Evolutionary conservation across 2,329 filamentous ascomycete species (phyloP).

Genomic region (Atkinsonella texensis): DNA sequence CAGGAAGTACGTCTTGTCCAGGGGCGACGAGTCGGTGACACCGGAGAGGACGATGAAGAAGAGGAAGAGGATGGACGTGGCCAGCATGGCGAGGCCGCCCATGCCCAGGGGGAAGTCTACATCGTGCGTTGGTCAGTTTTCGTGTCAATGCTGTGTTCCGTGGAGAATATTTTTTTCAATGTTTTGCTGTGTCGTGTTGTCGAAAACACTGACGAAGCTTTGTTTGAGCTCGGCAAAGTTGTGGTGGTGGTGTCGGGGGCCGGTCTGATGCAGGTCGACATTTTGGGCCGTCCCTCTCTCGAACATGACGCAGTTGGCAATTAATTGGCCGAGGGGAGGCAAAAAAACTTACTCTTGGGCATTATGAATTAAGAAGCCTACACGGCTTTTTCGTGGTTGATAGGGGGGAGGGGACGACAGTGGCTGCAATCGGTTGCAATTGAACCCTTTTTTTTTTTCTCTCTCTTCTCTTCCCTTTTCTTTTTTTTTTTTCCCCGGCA

Average conservation of each 20-base stretch:
- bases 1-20: conserved; percentile 77
- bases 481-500: too few relatives aligned
- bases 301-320: not conserved
- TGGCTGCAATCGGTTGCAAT: too few relatives aligned
- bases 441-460: too few relatives aligned
- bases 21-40: conserved; percentile 34
- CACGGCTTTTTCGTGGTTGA: not conserved
- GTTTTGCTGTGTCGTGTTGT: too few relatives aligned
- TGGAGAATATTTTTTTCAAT: too few relatives aligned
- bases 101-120: conserved; percentile 30
- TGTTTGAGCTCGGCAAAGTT: not conserved
- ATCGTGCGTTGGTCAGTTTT: not conserved
- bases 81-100: conserved; percentile 35
- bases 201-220: too few relatives aligned
- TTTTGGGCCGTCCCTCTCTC: too few relatives aligned
- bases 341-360: conserved; percentile 10
- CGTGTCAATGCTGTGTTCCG: not conserved
- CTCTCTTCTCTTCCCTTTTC: too few relatives aligned
- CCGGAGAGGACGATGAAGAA: conserved; percentile 49
- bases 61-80: conserved; percentile 38
- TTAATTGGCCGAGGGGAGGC: not conserved
- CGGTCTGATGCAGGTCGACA: too few relatives aligned
- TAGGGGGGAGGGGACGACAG: not conserved
- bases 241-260: not conserved
- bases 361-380: conserved; percentile 4